A percentile compares a stretch with the other conserved stretches of the same genome.
Conservation (phyloP, 805 yeast species). For the Suhomyces emberorum region DNA sequence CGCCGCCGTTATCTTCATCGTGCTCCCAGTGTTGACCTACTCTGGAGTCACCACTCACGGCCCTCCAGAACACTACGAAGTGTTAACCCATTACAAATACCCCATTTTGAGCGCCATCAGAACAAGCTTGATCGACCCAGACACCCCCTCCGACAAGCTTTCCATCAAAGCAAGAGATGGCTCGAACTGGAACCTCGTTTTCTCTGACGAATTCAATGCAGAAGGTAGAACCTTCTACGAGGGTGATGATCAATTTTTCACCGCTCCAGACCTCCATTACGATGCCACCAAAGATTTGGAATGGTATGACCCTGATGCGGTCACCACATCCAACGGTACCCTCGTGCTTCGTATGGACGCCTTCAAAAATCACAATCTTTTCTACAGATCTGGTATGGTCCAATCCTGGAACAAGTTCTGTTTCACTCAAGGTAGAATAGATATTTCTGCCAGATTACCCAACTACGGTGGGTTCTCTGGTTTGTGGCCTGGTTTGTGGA, state of each 20-base stretch:
- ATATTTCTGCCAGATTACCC: conserved; percentile 74
- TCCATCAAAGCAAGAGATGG: conserved; percentile 59
- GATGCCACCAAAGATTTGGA: conserved; percentile 87
- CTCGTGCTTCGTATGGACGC: conserved; percentile 74
- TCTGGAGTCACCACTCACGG: conserved; percentile 18
- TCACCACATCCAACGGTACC: conserved; percentile 71
- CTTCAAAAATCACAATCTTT: conserved; percentile 69
- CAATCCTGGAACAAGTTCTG: conserved; percentile 92
- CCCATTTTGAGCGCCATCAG: conserved; percentile 58
- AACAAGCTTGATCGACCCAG: conserved; percentile 62
- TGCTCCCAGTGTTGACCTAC: conserved; percentile 25
- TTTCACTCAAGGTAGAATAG: conserved; percentile 78
- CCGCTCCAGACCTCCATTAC: conserved; percentile 79
- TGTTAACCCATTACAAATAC: conserved; percentile 55
- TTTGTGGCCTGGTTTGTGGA: conserved; percentile 96
- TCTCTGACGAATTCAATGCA: conserved; percentile 86
- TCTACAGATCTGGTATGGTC: conserved; percentile 86
- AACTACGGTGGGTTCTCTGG: conserved; percentile 77
- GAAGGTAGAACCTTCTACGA: conserved; percentile 89
- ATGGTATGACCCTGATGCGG: conserved; percentile 95
- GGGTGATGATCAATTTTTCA: conserved; percentile 90
- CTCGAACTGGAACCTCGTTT: conserved; percentile 68
- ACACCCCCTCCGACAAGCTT: conserved; percentile 56
- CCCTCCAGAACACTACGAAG: conserved; percentile 35
- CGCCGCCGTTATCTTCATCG: conserved; percentile 17